Base-by-base conservation (phyloP, 306 rosid species). In the Cicer judaicum region DNA sequence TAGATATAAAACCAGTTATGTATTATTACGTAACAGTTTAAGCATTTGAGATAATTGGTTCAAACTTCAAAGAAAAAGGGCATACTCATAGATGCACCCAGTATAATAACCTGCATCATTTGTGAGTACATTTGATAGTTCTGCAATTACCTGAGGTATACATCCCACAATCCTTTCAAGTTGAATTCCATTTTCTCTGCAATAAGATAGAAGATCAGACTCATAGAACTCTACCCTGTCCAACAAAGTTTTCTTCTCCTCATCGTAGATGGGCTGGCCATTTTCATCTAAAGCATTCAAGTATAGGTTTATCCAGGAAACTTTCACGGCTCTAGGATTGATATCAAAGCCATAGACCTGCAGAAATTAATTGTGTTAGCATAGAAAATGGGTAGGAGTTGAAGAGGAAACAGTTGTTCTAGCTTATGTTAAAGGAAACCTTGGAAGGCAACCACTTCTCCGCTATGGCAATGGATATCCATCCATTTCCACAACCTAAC, bases 401-500 rank as follows among this genome's bases (percentile, higher is more conserved):
- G 48, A 69, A 69, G 19, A 49, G 15, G 62, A 36, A 70, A 49
- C 14, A 34, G 19, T 7, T 12, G 41, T 15, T 56, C 18, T 67
- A 11, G 72, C 34, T 39, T 63, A 63, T 40, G 38, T 53, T 36
- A 68, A 68, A 78, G 79, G 64, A 74, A 67, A 87, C 98, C 97
- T 92, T 94, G 9, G 78, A 82, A 49, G 99, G 99, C 81, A 87
- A 56, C 99, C 97, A 92, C 70, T 94, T 92, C 76, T 92, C 97
- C 68, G 99, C 96, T 52, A 92, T 85, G 85, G 99, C 97, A 70
- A 94, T 89, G 78, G 99, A 94, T 73, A 94, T 94, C 98, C 99
- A 94, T 46, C 99, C 99, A 85, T 94, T 94, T 56, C 99, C 99
- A 80, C 99, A 94, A 68, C 99, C 99, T 72, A 94, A 89, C 87